Conservation (phyloP, 352 stramenopile species). For the Phytophthora podocarpi region DNA sequence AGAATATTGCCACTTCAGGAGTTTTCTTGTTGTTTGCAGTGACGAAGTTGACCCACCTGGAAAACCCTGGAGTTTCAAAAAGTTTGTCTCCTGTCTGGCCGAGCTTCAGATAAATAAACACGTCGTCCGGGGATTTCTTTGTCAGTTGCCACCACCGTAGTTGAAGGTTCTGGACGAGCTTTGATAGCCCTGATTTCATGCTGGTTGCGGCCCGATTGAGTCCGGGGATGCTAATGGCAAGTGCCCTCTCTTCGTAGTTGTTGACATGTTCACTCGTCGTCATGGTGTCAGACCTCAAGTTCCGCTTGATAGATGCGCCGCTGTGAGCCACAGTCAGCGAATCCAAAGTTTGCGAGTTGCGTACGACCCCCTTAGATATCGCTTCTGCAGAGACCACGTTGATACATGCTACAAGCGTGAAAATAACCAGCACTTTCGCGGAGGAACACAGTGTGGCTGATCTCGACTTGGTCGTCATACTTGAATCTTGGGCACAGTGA, state of each 20-base stretch:
- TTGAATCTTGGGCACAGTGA: too few relatives aligned
- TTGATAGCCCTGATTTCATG: background rate
- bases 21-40: too few relatives aligned
- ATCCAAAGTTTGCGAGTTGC: background rate
- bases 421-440: background rate
- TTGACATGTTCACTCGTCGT: background rate
- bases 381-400: background rate
- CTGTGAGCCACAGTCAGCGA: background rate
- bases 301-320: background rate
- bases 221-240: background rate
- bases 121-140: constrained; percentile 6
- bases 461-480: too few relatives aligned
- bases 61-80: constrained; percentile 3
- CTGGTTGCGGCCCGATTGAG: background rate
- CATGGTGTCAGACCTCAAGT: background rate
- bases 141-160: background rate
- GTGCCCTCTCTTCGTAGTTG: background rate
- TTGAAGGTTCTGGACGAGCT: background rate
- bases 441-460: too few relatives aligned
- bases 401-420: background rate
- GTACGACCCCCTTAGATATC: background rate
- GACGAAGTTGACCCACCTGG: too few relatives aligned
- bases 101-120: constrained; percentile 1
- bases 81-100: background rate
- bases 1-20: too few relatives aligned